Evolutionary conservation across 805 yeast genomes (phyloP), one percentile per base, ranked within the genome.

Genomic region (Cyberlindnera veronae): DNA sequence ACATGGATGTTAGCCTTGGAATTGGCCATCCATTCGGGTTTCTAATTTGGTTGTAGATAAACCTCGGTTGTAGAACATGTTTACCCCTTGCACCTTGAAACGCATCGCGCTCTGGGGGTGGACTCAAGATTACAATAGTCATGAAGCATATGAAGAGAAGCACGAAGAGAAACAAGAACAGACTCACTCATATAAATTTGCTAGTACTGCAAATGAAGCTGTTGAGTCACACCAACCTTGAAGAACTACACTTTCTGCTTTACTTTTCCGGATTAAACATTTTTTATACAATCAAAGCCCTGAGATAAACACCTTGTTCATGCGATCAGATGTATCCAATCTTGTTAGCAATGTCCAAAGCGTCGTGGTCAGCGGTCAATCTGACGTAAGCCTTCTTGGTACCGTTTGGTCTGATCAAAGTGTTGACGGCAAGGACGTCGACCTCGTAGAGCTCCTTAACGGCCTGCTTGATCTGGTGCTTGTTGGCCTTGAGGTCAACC

Each of bases 341-440:
- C 79, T 93, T 88, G 95, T 90, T 90, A 71, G 99, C 99, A 73
- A 93, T 89, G 73, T 93, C 99, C 71, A 93, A 85, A 73, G 98
- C 98, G 77, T 93, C 99, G 81, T 82, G 85, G 76, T 93, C 99
- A 71, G 96, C 91, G 68, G 98, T 88, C 72, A 93, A 85, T 80
- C 95, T 88, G 70, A 93, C 91, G 82, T 84, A 93, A 69, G 99
- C 99, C 84, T 93, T 93, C 88, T 93, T 93, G 79, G 97, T 85
- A 74, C 99, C 99, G 75, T 93, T 90, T 71, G 99, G 97, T 79
- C 95, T 88, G 67, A 93, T 76, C 72, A 93, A 80, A 62, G 99
- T 93, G 91, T 93, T 90, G 68, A 93, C 89, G 74, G 86, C 78
- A 65, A 73, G 76, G 61, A 85, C 93, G 59, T 93, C 98, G 66